Percentiles rank a stretch among this genome's conserved stretches.
Conservation (phyloP, 768 basidiomycete species). For the Agrocybe praecox region DNA sequence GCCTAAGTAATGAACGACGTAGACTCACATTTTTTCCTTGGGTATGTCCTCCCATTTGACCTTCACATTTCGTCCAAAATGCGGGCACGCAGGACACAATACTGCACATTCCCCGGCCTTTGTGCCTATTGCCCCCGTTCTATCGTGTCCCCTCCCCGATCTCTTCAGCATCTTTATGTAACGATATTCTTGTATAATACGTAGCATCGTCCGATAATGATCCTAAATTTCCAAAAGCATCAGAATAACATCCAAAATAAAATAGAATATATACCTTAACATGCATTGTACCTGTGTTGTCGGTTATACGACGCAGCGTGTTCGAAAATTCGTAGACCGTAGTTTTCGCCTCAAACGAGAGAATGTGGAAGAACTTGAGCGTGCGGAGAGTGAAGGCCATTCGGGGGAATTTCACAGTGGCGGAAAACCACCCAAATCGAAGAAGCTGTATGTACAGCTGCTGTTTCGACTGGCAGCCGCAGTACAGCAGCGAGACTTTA, state of each 20-base stretch:
- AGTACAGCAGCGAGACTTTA: neutral
- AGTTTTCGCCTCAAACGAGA: constrained; percentile 6
- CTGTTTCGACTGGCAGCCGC: neutral
- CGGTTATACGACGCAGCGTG: constrained; percentile 5
- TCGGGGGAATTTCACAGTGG: neutral
- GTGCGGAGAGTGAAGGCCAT: constrained; percentile 7
- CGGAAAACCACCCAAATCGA: constrained; percentile 6
- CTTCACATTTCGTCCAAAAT: constrained; percentile 16
- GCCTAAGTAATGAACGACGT: neutral
- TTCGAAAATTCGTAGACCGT: constrained; percentile 10
- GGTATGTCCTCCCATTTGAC: constrained; percentile 9
- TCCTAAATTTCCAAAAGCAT: constrained; percentile 3
- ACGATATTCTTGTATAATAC: constrained; percentile 10
- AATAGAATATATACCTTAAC: neutral
- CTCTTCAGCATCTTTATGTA: constrained; percentile 14
- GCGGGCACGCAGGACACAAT: constrained; percentile 19
- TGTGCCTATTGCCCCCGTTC: constrained; percentile 5
- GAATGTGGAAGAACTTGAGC: constrained; percentile 8
- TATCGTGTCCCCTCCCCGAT: constrained; percentile 16
- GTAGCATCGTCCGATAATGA: constrained; percentile 8
- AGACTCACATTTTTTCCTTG: neutral
- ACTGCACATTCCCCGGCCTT: constrained; percentile 3
- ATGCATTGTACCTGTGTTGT: neutral
- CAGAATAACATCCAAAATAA: neutral
- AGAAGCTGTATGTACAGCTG: neutral